Percentiles rank a stretch among this genome's conserved stretches.
phyloP scores from a whole-genome alignment of 495 filamentous ascomycete genomes.

The Neurospora sublineolata region DNA sequence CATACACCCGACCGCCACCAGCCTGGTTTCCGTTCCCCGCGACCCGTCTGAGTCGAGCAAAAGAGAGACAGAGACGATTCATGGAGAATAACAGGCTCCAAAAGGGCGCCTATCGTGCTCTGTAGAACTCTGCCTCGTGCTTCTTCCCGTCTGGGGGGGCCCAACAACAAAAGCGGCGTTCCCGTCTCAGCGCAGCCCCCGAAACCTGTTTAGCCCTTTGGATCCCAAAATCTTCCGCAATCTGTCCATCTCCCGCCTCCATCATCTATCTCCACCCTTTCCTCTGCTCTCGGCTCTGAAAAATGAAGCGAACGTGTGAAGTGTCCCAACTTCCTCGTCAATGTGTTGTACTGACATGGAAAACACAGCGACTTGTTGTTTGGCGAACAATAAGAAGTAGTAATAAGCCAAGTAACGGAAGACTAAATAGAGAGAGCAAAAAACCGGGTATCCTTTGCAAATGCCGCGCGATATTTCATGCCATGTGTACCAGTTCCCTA shows the following conservation, averaged over 20 bases:
- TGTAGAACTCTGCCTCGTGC: background rate
- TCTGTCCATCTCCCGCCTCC: background rate
- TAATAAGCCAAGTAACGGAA: background rate
- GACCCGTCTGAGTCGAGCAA: background rate
- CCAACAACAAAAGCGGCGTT: background rate
- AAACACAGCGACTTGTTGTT: background rate
- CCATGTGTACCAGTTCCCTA: background rate
- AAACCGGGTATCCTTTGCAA: background rate
- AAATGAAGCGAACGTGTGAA: background rate
- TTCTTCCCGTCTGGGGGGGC: background rate
- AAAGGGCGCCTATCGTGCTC: background rate
- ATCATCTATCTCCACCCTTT: background rate
- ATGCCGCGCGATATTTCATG: background rate
- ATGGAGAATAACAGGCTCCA: background rate
- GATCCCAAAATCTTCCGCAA: background rate
- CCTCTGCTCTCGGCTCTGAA: background rate
- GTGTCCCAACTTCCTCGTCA: background rate
- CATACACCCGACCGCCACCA: background rate
- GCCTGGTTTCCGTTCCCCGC: background rate
- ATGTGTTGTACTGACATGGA: background rate
- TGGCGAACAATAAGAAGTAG: background rate
- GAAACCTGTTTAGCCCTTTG: background rate
- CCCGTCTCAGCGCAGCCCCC: background rate
- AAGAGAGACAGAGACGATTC: background rate
- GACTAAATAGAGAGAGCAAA: background rate